phyloP scores from a whole-genome alignment of 1,139 yeast genomes.

The Protomyces gravidus region DNA sequence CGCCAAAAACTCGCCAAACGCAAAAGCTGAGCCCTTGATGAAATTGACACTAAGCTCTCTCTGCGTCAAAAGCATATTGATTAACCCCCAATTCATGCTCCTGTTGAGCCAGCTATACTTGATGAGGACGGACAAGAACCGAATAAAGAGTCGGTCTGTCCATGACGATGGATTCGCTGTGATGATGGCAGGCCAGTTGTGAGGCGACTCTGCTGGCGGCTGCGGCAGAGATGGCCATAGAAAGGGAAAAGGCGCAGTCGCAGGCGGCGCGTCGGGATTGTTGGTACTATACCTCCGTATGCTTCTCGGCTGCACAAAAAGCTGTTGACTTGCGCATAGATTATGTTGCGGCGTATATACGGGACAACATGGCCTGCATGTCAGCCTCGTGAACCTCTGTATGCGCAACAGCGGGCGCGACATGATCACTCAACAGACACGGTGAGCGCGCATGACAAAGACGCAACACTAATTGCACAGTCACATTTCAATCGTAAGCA shows the following conservation, averaged over 20 bases:
- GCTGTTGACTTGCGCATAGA: too few species aligned
- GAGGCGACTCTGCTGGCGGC: conserved; percentile 7
- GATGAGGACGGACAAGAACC: conserved; percentile 7
- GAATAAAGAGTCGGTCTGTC: conserved; percentile 12
- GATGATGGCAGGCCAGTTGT: conserved; percentile 6
- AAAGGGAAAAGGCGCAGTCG: conserved; percentile 16
- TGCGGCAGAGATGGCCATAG: conserved; percentile 24
- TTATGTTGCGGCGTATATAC: too few species aligned
- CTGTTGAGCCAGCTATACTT: conserved; percentile 5
- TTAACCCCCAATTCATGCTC: conserved; percentile 13
- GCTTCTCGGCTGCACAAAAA: too few species aligned
- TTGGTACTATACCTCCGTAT: too few species aligned
- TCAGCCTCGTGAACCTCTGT: too few species aligned
- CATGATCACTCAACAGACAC: too few species aligned
- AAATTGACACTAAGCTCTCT: conserved; percentile 5
- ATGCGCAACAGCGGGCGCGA: too few species aligned
- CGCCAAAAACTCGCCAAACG: conserved; percentile 15
- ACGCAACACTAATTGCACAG: too few species aligned
- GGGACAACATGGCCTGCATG: too few species aligned
- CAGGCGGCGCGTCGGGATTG: background rate
- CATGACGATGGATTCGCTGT: conserved; percentile 15
- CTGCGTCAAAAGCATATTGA: conserved; percentile 5
- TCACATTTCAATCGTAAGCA: too few species aligned
- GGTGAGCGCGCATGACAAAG: too few species aligned
- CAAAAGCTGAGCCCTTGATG: conserved; percentile 18